These are phyloP conservation scores for Megacollybia marginata DNA, from an alignment of 768 basidiomycete genomes.

Conservation along the genomic window DNA sequence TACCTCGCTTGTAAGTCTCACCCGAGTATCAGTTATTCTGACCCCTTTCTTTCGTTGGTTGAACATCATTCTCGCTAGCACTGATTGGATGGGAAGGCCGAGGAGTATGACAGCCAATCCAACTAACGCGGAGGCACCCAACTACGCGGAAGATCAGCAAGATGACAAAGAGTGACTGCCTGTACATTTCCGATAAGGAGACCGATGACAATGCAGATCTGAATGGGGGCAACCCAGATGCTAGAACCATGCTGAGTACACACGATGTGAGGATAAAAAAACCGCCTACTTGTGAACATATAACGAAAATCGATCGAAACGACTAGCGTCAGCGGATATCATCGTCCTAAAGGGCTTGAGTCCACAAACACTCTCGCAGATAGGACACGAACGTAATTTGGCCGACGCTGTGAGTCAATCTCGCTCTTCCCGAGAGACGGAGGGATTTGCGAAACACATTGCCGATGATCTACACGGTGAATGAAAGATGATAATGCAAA, in stretches of 20 bases:
- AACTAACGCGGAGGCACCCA: conserved; percentile 52
- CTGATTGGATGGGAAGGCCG: conserved; percentile 39
- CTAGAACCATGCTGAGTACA: too few relatives aligned
- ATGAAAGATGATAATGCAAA: neutral
- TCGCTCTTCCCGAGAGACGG: conserved; percentile 39
- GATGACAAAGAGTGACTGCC: too few relatives aligned
- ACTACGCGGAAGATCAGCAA: conserved; percentile 12
- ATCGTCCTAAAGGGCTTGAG: too few relatives aligned
- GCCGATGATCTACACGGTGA: conserved; percentile 4
- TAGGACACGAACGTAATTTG: conserved; percentile 37
- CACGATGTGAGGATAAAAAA: too few relatives aligned
- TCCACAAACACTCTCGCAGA: too few relatives aligned
- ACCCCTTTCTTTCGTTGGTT: conserved; percentile 36
- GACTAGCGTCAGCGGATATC: too few relatives aligned
- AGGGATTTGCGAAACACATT: conserved; percentile 44
- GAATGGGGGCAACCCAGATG: neutral
- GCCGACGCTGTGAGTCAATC: conserved; percentile 38
- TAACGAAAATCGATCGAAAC: too few relatives aligned
- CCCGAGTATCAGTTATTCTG: conserved; percentile 44
- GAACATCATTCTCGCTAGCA: conserved; percentile 36
- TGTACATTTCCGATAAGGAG: conserved; percentile 41
- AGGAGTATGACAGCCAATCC: conserved; percentile 41
- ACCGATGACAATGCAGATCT: conserved; percentile 42
- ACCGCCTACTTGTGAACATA: too few relatives aligned
- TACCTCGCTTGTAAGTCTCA: conserved; percentile 45